Evolutionary conservation across 169 alveolate species (phyloP), one percentile per base, ranked within the genome.

Genomic region (Toxoplasma gondii): DNA sequence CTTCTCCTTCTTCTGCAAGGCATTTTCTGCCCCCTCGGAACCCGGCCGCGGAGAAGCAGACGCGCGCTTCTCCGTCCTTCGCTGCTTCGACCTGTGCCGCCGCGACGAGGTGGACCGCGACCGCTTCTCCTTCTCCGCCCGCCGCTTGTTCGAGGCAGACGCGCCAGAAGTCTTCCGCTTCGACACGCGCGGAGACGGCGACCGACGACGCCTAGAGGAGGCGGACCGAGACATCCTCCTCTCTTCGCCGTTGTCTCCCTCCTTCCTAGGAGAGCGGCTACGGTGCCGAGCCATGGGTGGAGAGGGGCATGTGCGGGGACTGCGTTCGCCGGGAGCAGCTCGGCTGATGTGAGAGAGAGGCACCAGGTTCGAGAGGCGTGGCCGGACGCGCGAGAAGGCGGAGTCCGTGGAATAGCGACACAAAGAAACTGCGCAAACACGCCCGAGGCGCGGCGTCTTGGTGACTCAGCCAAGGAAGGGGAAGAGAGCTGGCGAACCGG

Each of bases 161-260:
- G 74, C 29, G 74, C 34, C n/a, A 16, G 74, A 31, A 16, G 74
- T 19, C 74, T 64, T 64, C 22, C n/a, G 24, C 74, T 64, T 64
- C 74, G 74, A 64, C 74, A 27, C 31, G 74, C 74, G 74, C 74
- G 74, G 74, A 4, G 74, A 64, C 74, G 74, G 74, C 74, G 74
- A 64, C 74, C 74, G 74, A 16, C 74, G 74, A 16, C 74, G 31
- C 29, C n/a, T n/a, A n/a, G 74, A 64, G 7, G 74, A 64, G 74
- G n/a, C 74, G 29, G 74, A 64, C 5, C 74, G 74, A 7, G 74
- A 64, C 74, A 64, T 1, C 74, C 74, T 16, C 74, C 74, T 16
- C 34, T 27, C 74, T 31, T 53, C 67, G 67, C 74, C 74, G 74
- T 12, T 4, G 58, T 49, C 58, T 49, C 58, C 58, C 58, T 64